Base-by-base conservation (phyloP, 2,329 filamentous ascomycete species). In the Aspergillus sp. region DNA sequence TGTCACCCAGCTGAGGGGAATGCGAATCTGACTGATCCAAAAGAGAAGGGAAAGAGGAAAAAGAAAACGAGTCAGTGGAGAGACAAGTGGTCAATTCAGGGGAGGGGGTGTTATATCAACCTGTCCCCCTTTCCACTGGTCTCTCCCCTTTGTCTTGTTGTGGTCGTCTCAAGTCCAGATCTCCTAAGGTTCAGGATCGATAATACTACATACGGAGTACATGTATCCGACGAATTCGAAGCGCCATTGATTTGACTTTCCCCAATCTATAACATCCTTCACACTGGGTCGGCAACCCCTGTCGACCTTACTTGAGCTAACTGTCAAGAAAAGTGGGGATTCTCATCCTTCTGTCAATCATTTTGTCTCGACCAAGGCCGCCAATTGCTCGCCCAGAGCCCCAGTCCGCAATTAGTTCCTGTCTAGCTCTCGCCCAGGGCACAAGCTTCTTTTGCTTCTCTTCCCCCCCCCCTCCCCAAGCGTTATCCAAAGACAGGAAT, bases 331-430 rank as follows among this genome's bases (percentile, higher is more conserved):
- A 54, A 58, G 59, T 62, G 59, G 59, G 30, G 60, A 45, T 38
- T 35, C 49, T 55, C 52, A 49, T 55, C 54, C 57, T 51, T 47
- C 51, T 60, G 60, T 61, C 57, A 62, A 61, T 62, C 60, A 51
- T 54, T 55, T 49, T 54, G 55, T 59, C 56, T 57, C 54, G 56
- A 53, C 54, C 52, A 32, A 44, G 22, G 49, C 41, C 48, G 50
- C 49, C 50, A 53, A 45, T 47, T 49, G 20, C 43, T 53, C 46
- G 45, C 33, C 47, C 40, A 35, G 36, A 47, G 43, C 47, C 33
- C 43, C 43, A 50, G 48, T 33, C 40, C 14, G 41, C 47, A 6
- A 33, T 19, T 47, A 50, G 46, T 40, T 26, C 44, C 30, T n/a
- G 16, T 42, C 32, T 53, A 47, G 51, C 46, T 52, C 43, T 26